phyloP scores from a whole-genome alignment of 2,329 filamentous ascomycete genomes.

The Coniochaeta ligniaria region DNA sequence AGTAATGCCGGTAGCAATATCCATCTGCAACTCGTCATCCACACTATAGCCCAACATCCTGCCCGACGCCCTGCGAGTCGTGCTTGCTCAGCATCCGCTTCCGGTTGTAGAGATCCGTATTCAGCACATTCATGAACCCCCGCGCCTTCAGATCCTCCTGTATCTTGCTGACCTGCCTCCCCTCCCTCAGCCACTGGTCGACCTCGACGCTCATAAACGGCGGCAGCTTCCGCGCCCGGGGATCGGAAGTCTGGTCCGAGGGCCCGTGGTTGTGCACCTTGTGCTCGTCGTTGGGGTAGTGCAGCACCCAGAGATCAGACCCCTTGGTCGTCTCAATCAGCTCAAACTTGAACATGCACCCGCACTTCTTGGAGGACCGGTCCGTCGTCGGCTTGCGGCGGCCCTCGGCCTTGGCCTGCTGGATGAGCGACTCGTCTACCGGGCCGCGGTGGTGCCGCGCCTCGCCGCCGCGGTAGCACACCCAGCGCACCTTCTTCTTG shows the following conservation, averaged over 20 bases:
- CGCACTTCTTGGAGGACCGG: constrained; percentile 27
- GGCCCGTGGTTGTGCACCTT: constrained; percentile 26
- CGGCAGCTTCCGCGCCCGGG: constrained; percentile 25
- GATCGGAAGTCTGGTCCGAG: constrained; percentile 25
- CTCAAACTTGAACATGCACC: constrained; percentile 28
- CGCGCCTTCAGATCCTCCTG: constrained; percentile 24
- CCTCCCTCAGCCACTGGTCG: constrained; percentile 23
- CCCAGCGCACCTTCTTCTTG: constrained; percentile 28
- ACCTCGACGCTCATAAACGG: constrained; percentile 21
- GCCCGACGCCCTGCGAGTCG: background rate
- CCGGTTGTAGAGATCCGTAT: constrained; percentile 28
- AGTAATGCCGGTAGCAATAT: background rate
- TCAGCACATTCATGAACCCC: constrained; percentile 26
- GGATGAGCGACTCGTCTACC: constrained; percentile 14
- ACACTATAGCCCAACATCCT: background rate
- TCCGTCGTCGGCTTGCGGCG: constrained; percentile 25
- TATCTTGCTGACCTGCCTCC: constrained; percentile 24
- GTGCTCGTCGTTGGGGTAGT: constrained; percentile 27
- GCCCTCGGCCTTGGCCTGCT: constrained; percentile 18
- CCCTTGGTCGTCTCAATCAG: constrained; percentile 25
- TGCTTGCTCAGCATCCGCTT: constrained; percentile 23
- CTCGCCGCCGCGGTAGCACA: constrained; percentile 28
- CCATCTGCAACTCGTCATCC: background rate
- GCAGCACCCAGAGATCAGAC: constrained; percentile 26
- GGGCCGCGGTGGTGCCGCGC: constrained; percentile 21